These are phyloP conservation scores for Symmetrospora coprosmae DNA, from an alignment of 768 basidiomycete genomes.

Conservation along the genomic window DNA sequence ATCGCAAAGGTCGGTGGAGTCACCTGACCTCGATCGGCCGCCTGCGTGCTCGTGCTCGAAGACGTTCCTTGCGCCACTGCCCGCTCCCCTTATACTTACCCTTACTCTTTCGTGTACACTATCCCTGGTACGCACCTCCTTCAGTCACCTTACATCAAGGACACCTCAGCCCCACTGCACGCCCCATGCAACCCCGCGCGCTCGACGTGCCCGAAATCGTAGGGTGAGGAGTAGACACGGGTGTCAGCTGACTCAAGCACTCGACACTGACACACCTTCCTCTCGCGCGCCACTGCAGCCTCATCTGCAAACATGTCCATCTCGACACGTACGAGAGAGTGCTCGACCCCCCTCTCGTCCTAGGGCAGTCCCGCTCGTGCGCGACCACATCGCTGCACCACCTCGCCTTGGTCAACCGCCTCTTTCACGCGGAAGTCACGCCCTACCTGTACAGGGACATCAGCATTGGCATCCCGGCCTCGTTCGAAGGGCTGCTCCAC, in stretches of 20 bases:
- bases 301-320: not conserved
- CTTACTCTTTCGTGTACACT: no score
- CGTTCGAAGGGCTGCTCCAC: not conserved
- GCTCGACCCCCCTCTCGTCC: constrained; percentile 9
- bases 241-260: not conserved
- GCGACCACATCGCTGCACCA: not conserved
- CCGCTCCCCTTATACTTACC: no score
- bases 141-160: not conserved
- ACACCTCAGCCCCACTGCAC: not conserved
- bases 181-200: not conserved
- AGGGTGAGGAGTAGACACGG: not conserved
- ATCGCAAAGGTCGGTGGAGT: no score
- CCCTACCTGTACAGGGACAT: constrained; percentile 1
- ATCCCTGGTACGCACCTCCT: not conserved
- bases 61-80: no score
- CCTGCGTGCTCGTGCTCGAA: no score
- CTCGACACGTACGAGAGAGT: not conserved
- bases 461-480: not conserved
- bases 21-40: not conserved
- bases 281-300: not conserved
- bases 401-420: not conserved
- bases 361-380: not conserved
- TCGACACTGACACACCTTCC: not conserved
- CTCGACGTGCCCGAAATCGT: not conserved
- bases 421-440: not conserved